Conservation (phyloP, 1,139 yeast species). For the Eremothecium coryli region DNA sequence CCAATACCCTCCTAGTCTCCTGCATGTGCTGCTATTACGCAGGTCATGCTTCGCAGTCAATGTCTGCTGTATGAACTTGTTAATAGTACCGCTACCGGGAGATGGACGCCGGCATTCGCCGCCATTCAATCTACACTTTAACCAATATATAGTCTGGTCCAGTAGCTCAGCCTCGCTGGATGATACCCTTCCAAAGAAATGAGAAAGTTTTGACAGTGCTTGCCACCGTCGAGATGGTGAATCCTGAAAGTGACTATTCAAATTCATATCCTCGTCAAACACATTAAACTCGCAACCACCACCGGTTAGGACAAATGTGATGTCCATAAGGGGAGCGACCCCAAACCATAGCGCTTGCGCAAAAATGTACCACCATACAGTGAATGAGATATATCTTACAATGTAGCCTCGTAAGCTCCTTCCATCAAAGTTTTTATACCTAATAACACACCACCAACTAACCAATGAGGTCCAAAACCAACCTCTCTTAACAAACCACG, state of each 20-base stretch:
- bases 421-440: constrained; percentile 10
- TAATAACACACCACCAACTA: constrained; percentile 26
- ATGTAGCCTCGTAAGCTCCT: neutral
- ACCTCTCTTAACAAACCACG: constrained; percentile 71
- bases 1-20: constrained; percentile 58
- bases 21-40: constrained; percentile 4
- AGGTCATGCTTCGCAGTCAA: neutral
- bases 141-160: constrained; percentile 7
- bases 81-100: neutral
- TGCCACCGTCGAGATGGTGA: constrained; percentile 14
- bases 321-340: constrained; percentile 70
- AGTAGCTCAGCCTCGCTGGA: constrained; percentile 6
- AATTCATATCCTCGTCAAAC: constrained; percentile 15
- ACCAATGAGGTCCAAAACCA: constrained; percentile 84
- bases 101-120: constrained; percentile 6
- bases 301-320: constrained; percentile 70
- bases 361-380: constrained; percentile 27
- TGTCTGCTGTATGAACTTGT: neutral
- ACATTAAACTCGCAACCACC: constrained; percentile 49
- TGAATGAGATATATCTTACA: constrained; percentile 16
- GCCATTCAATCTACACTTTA: neutral
- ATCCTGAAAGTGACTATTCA: constrained; percentile 22
- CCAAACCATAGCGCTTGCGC: constrained; percentile 23
- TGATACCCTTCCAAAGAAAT: constrained; percentile 9
- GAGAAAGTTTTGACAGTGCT: constrained; percentile 15